A percentile compares a stretch with the other conserved stretches of the same genome.
Conservation (phyloP, 1,284 basidiomycete species). For the Microstroma glucosiphilum region DNA sequence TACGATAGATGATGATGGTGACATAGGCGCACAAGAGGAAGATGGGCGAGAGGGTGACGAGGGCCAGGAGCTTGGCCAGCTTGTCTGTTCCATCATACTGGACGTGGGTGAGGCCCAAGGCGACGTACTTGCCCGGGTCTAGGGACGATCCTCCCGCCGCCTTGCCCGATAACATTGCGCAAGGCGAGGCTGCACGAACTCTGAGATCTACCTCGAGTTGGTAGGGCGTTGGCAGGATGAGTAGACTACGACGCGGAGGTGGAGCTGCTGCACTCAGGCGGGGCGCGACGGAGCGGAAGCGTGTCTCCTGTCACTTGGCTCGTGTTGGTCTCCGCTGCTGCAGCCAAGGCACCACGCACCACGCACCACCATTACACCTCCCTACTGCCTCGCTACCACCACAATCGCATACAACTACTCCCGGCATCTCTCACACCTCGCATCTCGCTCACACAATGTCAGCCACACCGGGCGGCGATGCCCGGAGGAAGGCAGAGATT, state of each 20-base stretch:
- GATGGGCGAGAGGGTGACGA: slow-evolving; percentile 45
- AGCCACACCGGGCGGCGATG: slow-evolving; percentile 18
- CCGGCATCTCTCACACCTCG: too few species aligned
- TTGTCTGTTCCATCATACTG: slow-evolving; percentile 32
- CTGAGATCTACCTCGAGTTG: too few species aligned
- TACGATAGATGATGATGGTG: slow-evolving; percentile 66
- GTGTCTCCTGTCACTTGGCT: too few species aligned
- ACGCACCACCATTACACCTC: not conserved
- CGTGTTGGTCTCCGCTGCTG: too few species aligned
- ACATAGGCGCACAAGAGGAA: slow-evolving; percentile 60
- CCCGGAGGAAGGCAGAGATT: slow-evolving; percentile 68
- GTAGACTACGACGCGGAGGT: too few species aligned
- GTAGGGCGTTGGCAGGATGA: too few species aligned
- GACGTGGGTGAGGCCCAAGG: slow-evolving; percentile 12
- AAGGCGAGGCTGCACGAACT: too few species aligned
- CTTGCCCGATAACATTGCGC: too few species aligned
- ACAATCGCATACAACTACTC: too few species aligned
- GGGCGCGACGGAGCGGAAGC: too few species aligned
- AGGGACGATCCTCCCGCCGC: not conserved
- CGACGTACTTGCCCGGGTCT: slow-evolving; percentile 7
- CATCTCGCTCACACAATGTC: not conserved
- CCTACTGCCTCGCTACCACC: not conserved
- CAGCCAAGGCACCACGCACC: too few species aligned
- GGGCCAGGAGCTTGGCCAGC: slow-evolving; percentile 29
- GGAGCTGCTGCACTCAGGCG: too few species aligned